Percentiles rank a stretch among this genome's conserved stretches.
Evolutionary conservation across 495 filamentous ascomycete species (phyloP).

Genomic region (Aspergillus steynii): DNA sequence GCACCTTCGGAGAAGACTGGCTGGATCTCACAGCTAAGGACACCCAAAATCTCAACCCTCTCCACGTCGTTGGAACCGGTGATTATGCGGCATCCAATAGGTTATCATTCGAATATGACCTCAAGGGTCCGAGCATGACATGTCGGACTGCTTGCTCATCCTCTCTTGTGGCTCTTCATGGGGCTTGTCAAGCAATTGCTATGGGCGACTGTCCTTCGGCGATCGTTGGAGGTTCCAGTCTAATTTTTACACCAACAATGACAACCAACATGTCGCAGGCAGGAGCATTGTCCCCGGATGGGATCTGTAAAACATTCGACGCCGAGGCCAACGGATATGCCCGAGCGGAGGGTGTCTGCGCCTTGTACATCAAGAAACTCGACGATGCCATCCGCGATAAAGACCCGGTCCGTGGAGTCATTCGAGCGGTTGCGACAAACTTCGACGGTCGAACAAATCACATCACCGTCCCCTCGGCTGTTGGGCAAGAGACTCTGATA

Average conservation of each 20-base stretch:
- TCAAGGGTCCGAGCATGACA: constrained; percentile 32
- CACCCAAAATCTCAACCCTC: constrained; percentile 11
- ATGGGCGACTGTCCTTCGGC: constrained; percentile 35
- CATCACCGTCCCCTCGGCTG: constrained; percentile 20
- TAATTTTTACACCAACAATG: constrained; percentile 37
- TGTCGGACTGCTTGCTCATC: constrained; percentile 38
- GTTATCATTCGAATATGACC: constrained; percentile 34
- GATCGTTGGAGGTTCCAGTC: constrained; percentile 39
- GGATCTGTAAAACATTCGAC: constrained; percentile 57
- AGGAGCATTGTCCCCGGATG: constrained; percentile 18
- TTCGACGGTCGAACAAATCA: constrained; percentile 26
- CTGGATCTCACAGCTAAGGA: constrained; percentile 25
- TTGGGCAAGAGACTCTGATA: constrained; percentile 27
- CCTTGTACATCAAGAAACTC: constrained; percentile 31
- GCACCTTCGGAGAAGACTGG: constrained; percentile 43
- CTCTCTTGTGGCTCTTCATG: constrained; percentile 25
- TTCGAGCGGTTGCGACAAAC: constrained; percentile 29
- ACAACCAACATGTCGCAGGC: constrained; percentile 28
- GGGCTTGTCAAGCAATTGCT: constrained; percentile 28
- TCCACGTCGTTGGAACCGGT: constrained; percentile 17
- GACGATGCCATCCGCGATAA: constrained; percentile 30
- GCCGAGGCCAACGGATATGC: constrained; percentile 57
- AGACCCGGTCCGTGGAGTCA: constrained; percentile 36
- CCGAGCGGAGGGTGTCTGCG: constrained; percentile 51
- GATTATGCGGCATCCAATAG: constrained; percentile 36